Evolutionary conservation across 1,284 basidiomycete species (phyloP).

Genomic region (Cryptococcus sp.): DNA sequence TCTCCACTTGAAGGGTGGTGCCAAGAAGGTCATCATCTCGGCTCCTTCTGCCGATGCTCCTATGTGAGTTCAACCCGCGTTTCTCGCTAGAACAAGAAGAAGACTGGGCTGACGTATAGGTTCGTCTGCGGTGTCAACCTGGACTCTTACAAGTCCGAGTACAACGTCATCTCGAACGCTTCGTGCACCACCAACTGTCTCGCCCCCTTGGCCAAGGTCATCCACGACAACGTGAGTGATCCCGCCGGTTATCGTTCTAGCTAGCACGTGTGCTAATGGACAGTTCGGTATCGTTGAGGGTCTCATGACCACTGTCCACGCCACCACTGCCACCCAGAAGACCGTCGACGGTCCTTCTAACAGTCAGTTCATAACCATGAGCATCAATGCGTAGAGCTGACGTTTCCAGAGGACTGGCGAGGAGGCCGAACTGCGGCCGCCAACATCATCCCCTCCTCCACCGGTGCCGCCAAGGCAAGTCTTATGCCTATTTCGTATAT

Average conservation of each 20-base stretch:
- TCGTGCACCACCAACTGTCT: constrained; percentile 99
- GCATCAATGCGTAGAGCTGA: constrained; percentile 2
- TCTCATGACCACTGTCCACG: constrained; percentile 98
- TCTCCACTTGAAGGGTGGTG: constrained; percentile 95
- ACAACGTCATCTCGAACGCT: constrained; percentile 94
- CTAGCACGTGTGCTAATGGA: neutral
- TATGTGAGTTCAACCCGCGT: constrained; percentile 57
- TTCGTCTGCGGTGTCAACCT: constrained; percentile 95
- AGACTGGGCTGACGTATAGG: constrained; percentile 24
- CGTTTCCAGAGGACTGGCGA: constrained; percentile 52
- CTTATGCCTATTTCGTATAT: neutral
- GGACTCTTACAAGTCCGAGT: constrained; percentile 84
- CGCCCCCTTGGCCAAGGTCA: constrained; percentile 95
- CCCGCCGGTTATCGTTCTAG: neutral
- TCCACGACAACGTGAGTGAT: constrained; percentile 70
- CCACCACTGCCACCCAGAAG: constrained; percentile 97
- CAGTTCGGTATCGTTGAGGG: constrained; percentile 84
- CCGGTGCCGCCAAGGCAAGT: constrained; percentile 84
- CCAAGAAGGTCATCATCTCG: constrained; percentile 99
- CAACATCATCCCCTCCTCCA: constrained; percentile 99
- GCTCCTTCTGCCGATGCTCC: constrained; percentile 97
- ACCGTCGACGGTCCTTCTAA: constrained; percentile 93
- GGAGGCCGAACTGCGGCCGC: constrained; percentile 93
- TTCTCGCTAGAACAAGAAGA: too few species aligned
- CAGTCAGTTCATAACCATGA: constrained; percentile 49